Evolutionary conservation across 2,329 filamentous ascomycete genomes (phyloP).

Genomic region (Akanthomyces muscarius): DNA sequence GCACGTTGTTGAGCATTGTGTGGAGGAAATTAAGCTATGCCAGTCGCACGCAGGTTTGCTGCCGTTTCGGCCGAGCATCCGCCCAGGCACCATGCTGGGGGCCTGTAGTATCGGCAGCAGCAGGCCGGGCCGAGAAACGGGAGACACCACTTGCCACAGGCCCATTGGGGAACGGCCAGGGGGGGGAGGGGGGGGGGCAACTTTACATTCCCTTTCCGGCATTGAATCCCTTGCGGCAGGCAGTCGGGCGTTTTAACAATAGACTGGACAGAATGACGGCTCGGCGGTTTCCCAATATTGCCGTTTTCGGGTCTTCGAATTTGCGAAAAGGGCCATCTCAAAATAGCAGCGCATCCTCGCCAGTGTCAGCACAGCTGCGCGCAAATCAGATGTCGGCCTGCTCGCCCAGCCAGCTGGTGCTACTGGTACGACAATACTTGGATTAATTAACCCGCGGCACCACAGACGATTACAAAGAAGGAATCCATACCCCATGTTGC

Average conservation of each 20-base stretch:
- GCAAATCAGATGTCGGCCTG: background rate
- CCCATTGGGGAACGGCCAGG: background rate
- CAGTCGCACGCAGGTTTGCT: background rate
- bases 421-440: background rate
- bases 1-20: background rate
- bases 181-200: background rate
- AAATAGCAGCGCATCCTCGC: background rate
- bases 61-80: slow-evolving; percentile 13
- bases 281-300: background rate
- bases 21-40: background rate
- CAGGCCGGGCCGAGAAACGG: slow-evolving; percentile 10
- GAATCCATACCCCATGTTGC: background rate
- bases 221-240: background rate
- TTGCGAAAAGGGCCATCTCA: background rate
- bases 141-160: background rate
- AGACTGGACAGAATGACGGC: background rate
- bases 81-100: background rate
- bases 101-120: background rate
- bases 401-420: background rate
- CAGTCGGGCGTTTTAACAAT: background rate
- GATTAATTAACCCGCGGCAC: background rate
- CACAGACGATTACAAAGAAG: background rate
- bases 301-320: background rate
- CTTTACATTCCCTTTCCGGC: background rate
- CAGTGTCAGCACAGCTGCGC: background rate